phyloP scores from a whole-genome alignment of 108 stramenopile genomes.

The Nitzschia sp. region DNA sequence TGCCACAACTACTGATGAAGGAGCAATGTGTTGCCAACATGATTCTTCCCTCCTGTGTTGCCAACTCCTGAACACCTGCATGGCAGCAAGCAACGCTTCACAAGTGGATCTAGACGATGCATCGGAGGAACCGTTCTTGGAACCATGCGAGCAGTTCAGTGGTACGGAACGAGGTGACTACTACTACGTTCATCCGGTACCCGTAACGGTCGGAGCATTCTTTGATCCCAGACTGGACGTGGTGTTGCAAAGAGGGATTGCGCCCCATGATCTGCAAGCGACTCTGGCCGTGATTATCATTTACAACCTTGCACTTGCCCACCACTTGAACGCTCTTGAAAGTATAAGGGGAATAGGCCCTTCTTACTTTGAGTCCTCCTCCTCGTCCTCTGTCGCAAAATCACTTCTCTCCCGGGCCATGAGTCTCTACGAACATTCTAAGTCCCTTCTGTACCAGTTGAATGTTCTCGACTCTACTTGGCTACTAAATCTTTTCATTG shows the following conservation, averaged over 20 bases:
- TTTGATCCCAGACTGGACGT: no score
- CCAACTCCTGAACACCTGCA: not conserved
- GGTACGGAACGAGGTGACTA: no score
- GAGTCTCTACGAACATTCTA: not conserved
- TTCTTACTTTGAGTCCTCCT: no score
- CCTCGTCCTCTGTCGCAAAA: not conserved
- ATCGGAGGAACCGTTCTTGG: no score
- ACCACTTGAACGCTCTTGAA: conserved; percentile 1
- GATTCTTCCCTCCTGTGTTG: not conserved
- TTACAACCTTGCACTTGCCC: not conserved
- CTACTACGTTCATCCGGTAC: not conserved
- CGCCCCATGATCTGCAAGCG: not conserved
- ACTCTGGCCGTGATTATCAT: not conserved
- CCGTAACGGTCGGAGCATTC: no score
- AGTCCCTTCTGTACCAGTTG: not conserved
- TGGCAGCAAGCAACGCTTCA: no score
- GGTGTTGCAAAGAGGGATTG: no score
- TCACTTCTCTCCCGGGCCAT: not conserved
- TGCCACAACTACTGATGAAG: no score
- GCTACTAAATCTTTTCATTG: not conserved
- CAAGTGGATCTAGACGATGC: no score
- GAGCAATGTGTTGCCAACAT: no score
- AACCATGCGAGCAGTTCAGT: no score
- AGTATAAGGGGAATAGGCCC: not conserved
- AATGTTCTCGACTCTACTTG: not conserved